Evolutionary conservation across 495 filamentous ascomycete genomes (phyloP).

Genomic region (Viridothelium virens): DNA sequence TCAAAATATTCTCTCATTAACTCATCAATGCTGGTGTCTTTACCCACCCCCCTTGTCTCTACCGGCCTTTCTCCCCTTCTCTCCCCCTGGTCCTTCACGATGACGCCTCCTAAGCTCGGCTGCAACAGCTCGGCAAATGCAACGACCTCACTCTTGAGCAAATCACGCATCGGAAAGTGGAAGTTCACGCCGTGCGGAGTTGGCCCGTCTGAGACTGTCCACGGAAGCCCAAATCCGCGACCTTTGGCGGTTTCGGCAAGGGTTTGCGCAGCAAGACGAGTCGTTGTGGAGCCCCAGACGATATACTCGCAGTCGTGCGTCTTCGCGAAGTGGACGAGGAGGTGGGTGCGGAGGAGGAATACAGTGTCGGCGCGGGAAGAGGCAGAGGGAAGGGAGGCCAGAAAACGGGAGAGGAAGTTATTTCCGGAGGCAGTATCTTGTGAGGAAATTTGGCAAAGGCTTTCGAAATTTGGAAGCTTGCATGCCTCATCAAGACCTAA

Average conservation of each 20-base stretch:
- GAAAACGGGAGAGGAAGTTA: conserved; percentile 42
- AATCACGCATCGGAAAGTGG: conserved; percentile 70
- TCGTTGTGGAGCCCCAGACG: conserved; percentile 80
- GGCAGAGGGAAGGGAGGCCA: conserved; percentile 54
- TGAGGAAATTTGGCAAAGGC: conserved; percentile 22
- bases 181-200: conserved; percentile 48
- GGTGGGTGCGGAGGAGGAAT: conserved; percentile 56
- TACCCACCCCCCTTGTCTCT: conserved; percentile 24
- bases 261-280: conserved; percentile 75
- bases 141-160: conserved; percentile 70
- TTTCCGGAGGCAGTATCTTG: conserved; percentile 17
- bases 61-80: conserved; percentile 11
- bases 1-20: conserved; percentile 83
- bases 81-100: conserved; percentile 23
- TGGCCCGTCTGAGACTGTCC: conserved; percentile 67
- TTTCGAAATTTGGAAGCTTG: conserved; percentile 10
- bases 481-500: not conserved
- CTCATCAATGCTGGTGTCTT: conserved; percentile 76
- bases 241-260: conserved; percentile 86
- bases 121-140: conserved; percentile 48
- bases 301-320: conserved; percentile 55
- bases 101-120: conserved; percentile 46
- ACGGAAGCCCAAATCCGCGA: conserved; percentile 71
- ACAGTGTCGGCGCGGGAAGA: conserved; percentile 72
- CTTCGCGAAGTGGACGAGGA: conserved; percentile 59